Evolutionary conservation across 352 stramenopile species (phyloP).

Genomic region (Plasmopara viticola): DNA sequence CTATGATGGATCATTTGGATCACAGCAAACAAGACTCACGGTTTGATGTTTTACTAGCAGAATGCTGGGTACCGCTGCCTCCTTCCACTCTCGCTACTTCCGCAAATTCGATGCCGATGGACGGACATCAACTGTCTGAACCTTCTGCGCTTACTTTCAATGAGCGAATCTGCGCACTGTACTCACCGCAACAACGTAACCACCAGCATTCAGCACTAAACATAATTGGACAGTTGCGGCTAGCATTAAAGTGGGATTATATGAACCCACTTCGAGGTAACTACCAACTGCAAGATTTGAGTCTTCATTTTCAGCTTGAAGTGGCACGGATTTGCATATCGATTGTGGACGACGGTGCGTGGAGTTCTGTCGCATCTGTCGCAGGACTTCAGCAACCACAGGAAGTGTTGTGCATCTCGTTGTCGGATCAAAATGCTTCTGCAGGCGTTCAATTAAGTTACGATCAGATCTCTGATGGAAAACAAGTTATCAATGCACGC

Average conservation of each 20-base stretch:
- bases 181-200: constrained; percentile 33
- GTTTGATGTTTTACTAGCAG: constrained; percentile 67
- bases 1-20: constrained; percentile 82
- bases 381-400: constrained; percentile 33
- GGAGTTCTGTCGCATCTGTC: constrained; percentile 20
- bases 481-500: constrained; percentile 71
- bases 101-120: constrained; percentile 22
- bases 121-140: constrained; percentile 24
- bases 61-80: constrained; percentile 72
- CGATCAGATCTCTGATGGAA: constrained; percentile 52
- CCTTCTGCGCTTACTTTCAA: constrained; percentile 36
- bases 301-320: constrained; percentile 67
- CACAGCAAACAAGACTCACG: constrained; percentile 81
- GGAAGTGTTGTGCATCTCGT: constrained; percentile 68
- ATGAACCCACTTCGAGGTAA: constrained; percentile 40
- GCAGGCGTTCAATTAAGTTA: constrained; percentile 76
- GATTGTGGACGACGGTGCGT: constrained; percentile 58
- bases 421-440: constrained; percentile 62
- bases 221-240: constrained; percentile 69
- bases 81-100: constrained; percentile 25
- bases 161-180: constrained; percentile 64
- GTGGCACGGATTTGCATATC: constrained; percentile 70
- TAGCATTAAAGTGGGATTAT: constrained; percentile 78
- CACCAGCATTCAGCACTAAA: constrained; percentile 31
- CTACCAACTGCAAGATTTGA: constrained; percentile 44